phyloP scores from a whole-genome alignment of 228 moss, liverwort and hornwort genomes.

The Sphagnum magellanicum region DNA sequence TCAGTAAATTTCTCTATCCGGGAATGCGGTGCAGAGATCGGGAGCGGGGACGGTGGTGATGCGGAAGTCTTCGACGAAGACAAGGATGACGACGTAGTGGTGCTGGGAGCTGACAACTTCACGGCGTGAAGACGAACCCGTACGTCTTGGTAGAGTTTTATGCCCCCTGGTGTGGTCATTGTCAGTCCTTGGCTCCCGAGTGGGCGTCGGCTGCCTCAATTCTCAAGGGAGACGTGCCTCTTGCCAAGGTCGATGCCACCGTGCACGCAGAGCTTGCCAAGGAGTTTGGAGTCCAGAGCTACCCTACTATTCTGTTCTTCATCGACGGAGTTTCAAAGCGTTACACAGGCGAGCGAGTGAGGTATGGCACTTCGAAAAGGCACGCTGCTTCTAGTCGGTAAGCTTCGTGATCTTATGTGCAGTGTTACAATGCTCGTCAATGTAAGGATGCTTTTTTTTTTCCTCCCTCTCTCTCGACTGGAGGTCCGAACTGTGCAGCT shows the following conservation, averaged over 20 bases:
- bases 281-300: constrained; percentile 45
- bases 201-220: constrained; percentile 71
- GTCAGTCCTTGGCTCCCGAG: constrained; percentile 49
- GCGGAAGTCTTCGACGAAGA: constrained; percentile 19
- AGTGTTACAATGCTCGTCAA: too few relatives aligned
- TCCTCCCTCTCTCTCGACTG: too few relatives aligned
- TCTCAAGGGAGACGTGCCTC: constrained; percentile 51
- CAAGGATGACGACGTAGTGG: constrained; percentile 65
- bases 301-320: constrained; percentile 68
- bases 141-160: constrained; percentile 66
- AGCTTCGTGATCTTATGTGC: too few relatives aligned
- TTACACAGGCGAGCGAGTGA: constrained; percentile 39
- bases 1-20: too few relatives aligned
- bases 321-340: constrained; percentile 48
- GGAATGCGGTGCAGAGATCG: neutral
- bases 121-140: constrained; percentile 31
- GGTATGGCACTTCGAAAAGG: constrained; percentile 8
- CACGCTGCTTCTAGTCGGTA: too few relatives aligned
- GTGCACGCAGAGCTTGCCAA: constrained; percentile 34
- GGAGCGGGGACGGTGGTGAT: constrained; percentile 19
- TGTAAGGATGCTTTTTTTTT: too few relatives aligned
- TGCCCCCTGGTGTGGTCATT: constrained; percentile 78
- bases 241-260: constrained; percentile 79
- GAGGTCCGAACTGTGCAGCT: too few relatives aligned
- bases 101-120: constrained; percentile 62